These are phyloP conservation scores for Hirschfeldia incana DNA, from an alignment of 345 rosid genomes.

Conservation along the genomic window DNA sequence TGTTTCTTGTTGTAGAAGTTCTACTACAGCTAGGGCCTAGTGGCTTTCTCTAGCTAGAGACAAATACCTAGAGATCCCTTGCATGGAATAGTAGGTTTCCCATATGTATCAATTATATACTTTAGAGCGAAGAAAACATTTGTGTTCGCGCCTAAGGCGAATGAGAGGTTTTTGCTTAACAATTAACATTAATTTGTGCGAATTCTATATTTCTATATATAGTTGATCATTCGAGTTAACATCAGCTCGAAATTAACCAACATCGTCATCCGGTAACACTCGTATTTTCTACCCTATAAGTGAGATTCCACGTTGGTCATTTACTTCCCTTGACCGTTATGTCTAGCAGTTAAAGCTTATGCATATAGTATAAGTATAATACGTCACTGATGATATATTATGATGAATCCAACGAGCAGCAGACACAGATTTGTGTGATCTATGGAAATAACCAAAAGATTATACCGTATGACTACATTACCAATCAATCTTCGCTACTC, in stretches of 20 bases:
- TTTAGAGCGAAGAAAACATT: background rate
- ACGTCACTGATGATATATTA: background rate
- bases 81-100: background rate
- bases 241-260: no score
- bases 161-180: background rate
- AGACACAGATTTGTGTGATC: constrained; percentile 10
- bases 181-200: background rate
- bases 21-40: background rate
- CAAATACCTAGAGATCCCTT: background rate
- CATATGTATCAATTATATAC: background rate
- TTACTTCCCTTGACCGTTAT: background rate
- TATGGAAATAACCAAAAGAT: constrained; percentile 29
- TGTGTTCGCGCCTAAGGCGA: background rate
- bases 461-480: constrained; percentile 19
- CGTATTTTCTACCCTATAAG: background rate
- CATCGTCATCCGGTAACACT: background rate
- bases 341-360: background rate
- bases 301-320: background rate
- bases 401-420: constrained; percentile 14
- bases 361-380: background rate
- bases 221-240: background rate
- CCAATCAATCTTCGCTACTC: constrained; percentile 22
- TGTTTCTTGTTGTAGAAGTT: background rate
- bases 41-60: background rate
- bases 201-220: background rate